Evolutionary conservation across 116 monocot genomes (phyloP).

Genomic region (Zostera marina): DNA sequence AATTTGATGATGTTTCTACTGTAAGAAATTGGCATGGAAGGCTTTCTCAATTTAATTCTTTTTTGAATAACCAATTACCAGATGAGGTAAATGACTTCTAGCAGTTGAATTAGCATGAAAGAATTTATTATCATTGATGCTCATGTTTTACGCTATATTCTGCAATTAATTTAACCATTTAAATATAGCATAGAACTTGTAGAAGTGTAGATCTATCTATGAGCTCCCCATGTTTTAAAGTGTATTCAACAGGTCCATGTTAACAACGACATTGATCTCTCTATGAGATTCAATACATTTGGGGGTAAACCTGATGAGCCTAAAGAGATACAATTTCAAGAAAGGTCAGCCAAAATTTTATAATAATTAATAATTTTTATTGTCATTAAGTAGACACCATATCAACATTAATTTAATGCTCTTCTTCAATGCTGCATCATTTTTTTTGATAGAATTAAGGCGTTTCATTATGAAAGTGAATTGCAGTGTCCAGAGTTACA

Average conservation of each 20-base stretch:
- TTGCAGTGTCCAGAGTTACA: no score
- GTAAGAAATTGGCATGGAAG: neutral
- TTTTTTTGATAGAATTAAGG: no score
- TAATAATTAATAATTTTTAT: neutral
- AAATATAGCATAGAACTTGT: no score
- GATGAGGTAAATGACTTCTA: neutral
- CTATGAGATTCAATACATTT: neutral
- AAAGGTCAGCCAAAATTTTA: neutral
- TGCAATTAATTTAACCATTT: neutral
- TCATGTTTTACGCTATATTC: neutral
- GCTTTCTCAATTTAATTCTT: neutral
- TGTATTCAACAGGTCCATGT: neutral
- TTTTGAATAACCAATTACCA: neutral
- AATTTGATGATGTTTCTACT: neutral
- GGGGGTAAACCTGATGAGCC: neutral
- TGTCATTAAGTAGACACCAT: neutral
- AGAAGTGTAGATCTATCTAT: neutral
- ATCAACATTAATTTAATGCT: neutral
- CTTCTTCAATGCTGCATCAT: no score
- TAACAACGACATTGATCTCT: neutral
- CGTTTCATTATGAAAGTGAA: no score
- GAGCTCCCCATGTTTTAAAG: neutral
- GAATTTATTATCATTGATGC: neutral
- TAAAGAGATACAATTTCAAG: slow-evolving; percentile 1
- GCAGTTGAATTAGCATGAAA: neutral